Evolutionary conservation across 257 asterid genomes (phyloP).

Genomic region (Lycium barbarum): DNA sequence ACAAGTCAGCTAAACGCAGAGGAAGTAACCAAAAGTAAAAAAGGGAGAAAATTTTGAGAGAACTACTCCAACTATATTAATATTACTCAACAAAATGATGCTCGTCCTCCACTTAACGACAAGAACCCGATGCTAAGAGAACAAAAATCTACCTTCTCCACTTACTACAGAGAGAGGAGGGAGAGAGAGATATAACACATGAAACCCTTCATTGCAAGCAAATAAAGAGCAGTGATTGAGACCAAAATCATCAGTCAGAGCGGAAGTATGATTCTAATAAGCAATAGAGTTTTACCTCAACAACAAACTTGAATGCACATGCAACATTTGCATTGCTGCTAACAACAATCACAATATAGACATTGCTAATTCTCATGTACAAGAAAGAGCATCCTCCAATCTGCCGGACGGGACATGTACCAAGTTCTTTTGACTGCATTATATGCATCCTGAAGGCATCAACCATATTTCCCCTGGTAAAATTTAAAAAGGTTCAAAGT

Average conservation of each 20-base stretch:
- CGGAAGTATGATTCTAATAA: not conserved
- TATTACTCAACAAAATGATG: not conserved
- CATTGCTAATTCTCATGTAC: slow-evolving; percentile 98
- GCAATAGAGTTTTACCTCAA: slow-evolving; percentile 69
- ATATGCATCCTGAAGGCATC: slow-evolving; percentile 97
- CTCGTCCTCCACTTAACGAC: not conserved
- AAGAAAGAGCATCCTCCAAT: slow-evolving; percentile 99
- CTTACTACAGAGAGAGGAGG: not conserved
- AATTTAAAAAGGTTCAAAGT: slow-evolving; percentile 1
- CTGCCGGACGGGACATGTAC: slow-evolving; percentile 98
- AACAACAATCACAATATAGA: slow-evolving; percentile 96
- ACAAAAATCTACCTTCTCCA: not conserved
- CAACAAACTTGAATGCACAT: slow-evolving; percentile 97
- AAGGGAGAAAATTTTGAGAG: not conserved
- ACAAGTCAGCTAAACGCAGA: not conserved
- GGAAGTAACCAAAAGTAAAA: not conserved
- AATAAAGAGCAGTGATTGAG: not conserved
- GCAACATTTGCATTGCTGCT: slow-evolving; percentile 99
- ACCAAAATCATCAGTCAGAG: not conserved
- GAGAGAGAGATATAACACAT: not conserved
- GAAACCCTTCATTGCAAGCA: not conserved
- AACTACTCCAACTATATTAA: not conserved
- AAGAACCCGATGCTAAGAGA: not conserved
- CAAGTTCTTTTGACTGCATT: slow-evolving; percentile 99
- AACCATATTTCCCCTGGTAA: slow-evolving; percentile 93